Base-by-base conservation (phyloP, 768 basidiomycete genomes). In the Polyporus arcularius region DNA sequence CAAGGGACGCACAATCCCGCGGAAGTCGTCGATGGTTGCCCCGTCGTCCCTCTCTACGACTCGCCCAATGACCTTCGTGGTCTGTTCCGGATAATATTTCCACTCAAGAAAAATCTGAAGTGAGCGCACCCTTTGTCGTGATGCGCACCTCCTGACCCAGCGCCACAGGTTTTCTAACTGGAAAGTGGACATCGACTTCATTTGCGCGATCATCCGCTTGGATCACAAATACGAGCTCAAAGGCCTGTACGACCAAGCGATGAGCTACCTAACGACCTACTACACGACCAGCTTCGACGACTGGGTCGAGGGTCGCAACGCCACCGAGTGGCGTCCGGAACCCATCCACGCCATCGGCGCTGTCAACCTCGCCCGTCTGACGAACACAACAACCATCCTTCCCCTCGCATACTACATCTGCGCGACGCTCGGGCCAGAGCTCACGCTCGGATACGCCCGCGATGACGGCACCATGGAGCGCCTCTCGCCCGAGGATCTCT, bases 201-300 rank as follows among this genome's bases (percentile, higher is more conserved):
- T 59, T n/a, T 47, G 35, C 9, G 60, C 53, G 3, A 35, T 55
- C 31, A 39, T 61, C 18, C 60, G 60, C 2, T 31, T 61, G n/a
- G 53, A 45, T 14, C 48, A 61, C 54, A 61, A 61, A 28, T 61
- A 61, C 40, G 53, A 55, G 30, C 41, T 55, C 47, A n/a, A n/a
- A 5, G 39, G 18, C 2, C 39, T 61, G 4, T 21, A 28, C 14
- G 26, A 39, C 5, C 53, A 52, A 12, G 53, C 47, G 2, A 55
- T 55, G 42, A 30, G 18, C 3, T 52, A 52, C 16, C 47, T 61
- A 9, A 39, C 38, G 2, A 21, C 15, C 30, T 61, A 56, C 38
- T 61, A 55, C 53, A 49, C 60, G 12, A 42, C 40, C 39, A 21
- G 21, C 18, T 51, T 55, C 49, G 43, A 55, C 30, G 28, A n/a